phyloP scores from a whole-genome alignment of 2,329 filamentous ascomycete genomes.

The Berkeleyomyces basicola region DNA sequence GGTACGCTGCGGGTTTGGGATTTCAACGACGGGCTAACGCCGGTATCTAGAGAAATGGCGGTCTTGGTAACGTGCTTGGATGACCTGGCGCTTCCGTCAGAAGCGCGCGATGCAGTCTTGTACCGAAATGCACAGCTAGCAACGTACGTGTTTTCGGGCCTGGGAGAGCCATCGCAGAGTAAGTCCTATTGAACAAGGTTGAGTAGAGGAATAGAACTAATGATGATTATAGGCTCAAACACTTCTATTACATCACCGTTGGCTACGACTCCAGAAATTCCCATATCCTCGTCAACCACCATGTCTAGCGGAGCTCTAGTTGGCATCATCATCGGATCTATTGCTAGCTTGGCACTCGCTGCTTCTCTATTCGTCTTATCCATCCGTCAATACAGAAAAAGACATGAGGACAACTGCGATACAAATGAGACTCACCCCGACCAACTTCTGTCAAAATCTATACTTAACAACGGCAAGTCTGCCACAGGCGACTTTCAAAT shows the following conservation, averaged over 20 bases:
- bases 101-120: neutral
- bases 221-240: neutral
- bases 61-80: constrained; percentile 8
- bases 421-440: neutral
- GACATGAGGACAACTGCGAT: neutral
- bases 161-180: neutral
- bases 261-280: neutral
- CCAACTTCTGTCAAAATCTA: neutral
- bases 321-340: constrained; percentile 4
- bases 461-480: neutral
- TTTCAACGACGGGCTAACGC: neutral
- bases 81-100: neutral
- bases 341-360: neutral
- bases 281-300: neutral
- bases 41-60: neutral
- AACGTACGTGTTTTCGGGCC: neutral
- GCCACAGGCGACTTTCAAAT: neutral
- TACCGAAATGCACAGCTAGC: neutral
- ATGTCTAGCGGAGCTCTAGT: constrained; percentile 7
- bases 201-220: neutral
- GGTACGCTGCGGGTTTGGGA: constrained; percentile 7
- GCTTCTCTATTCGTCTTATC: neutral
- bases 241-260: neutral
- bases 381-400: neutral
- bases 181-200: no score